Percentiles rank a stretch among this genome's conserved stretches.
These are phyloP conservation scores for Heliamphora exappendiculata DNA, from an alignment of 148 eudicot species.

Conservation along the genomic window DNA sequence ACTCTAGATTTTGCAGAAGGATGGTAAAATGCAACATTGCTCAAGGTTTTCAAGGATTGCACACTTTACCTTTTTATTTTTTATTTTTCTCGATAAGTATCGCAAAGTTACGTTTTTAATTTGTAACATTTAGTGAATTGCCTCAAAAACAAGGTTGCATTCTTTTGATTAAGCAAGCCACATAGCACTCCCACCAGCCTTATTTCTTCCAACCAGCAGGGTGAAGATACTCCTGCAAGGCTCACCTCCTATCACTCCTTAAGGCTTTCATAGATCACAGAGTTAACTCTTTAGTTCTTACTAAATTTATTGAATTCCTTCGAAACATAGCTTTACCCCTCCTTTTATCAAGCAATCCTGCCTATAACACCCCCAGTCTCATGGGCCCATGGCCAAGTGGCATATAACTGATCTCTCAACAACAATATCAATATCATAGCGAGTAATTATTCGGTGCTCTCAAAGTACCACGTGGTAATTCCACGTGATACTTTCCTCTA, in stretches of 20 bases:
- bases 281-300: neutral
- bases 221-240: neutral
- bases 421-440: neutral
- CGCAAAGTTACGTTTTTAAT: neutral
- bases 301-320: neutral
- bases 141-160: neutral
- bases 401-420: neutral
- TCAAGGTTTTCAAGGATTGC: neutral
- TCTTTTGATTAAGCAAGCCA: neutral
- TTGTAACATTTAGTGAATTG: neutral
- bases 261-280: neutral
- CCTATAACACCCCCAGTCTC: neutral
- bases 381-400: neutral
- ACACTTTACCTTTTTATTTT: too few relatives aligned
- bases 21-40: neutral
- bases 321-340: neutral
- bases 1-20: neutral
- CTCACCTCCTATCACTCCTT: constrained; percentile 1
- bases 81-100: too few relatives aligned
- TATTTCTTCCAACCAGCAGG: neutral
- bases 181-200: neutral
- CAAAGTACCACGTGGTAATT: too few relatives aligned
- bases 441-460: too few relatives aligned
- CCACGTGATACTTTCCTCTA: too few relatives aligned
- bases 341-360: neutral